Evolutionary conservation across 805 yeast species (phyloP).

Genomic region (Candida hispaniensis): DNA sequence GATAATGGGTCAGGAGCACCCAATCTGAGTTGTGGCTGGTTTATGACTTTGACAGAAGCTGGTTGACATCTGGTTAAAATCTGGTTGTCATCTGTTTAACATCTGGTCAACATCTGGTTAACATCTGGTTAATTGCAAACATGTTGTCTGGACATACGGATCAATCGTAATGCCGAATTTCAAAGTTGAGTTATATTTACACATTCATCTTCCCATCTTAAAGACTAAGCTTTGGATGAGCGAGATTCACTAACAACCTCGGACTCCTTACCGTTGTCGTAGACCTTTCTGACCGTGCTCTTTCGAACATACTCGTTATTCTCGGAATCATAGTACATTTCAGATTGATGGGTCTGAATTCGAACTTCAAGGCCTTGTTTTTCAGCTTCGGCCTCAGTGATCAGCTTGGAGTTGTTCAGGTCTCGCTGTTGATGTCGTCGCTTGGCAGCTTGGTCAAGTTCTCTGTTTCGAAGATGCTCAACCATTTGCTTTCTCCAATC

Average conservation of each 20-base stretch:
- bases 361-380: constrained; percentile 26
- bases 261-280: constrained; percentile 26
- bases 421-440: constrained; percentile 11
- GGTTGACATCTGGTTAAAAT: too few species aligned
- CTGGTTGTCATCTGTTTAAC: too few species aligned
- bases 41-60: neutral
- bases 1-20: constrained; percentile 1
- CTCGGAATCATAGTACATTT: constrained; percentile 26
- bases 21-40: neutral
- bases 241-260: constrained; percentile 12
- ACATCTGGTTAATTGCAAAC: too few species aligned
- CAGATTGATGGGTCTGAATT: constrained; percentile 22
- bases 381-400: constrained; percentile 23
- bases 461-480: constrained; percentile 14
- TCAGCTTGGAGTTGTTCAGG: constrained; percentile 4
- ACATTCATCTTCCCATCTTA: neutral
- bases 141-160: too few species aligned
- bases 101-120: too few species aligned
- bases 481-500: constrained; percentile 17
- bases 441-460: constrained; percentile 4
- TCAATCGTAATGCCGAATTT: too few species aligned
- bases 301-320: constrained; percentile 22
- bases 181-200: too few species aligned
- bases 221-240: neutral
- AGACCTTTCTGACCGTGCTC: constrained; percentile 26